Base-by-base conservation (phyloP, 1,284 basidiomycete genomes). In the Apiotrichum brassicae region DNA sequence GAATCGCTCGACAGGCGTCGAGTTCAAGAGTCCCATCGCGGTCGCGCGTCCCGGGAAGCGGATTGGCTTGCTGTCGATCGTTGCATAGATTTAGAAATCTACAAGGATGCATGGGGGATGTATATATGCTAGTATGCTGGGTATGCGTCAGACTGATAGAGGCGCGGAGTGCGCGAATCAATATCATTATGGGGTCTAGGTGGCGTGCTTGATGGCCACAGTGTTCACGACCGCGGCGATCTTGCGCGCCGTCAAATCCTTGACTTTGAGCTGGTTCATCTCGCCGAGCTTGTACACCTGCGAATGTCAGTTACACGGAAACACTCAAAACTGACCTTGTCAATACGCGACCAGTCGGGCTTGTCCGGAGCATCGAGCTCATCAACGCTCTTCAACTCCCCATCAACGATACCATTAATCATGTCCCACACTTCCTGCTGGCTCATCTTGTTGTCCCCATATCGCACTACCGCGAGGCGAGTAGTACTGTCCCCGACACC, bases 131-230 rank as follows among this genome's bases (percentile, higher is more conserved):
- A 52, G n/a, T n/a, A n/a, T 53, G 46, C 51, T n/a, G 48, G 48
- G 45, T 54, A 54, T 53, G 7, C n/a, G 18, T 14, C 26, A 30
- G 14, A 6, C 11, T 30, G 28, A 30, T 30, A 14, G 28, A 11
- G 11, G 20, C 12, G 26, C 26, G 3, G n/a, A 2, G 3, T 18
- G 33, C 13, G 33, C 33, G 40, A 30, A 42, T 14, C 32, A 33
- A 11, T 35, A n/a, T 13, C 43, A 28, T 2, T 34, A 35, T 20
- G 40, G 40, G 40, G 40, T 18, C 28, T 57, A 75, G 39, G 66
- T 71, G 43, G 88, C 86, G 43, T 77, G 81, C 71, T 91, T 91
- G 79, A 86, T 85, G 39, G 87, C 87, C 13, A 89, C 85, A 16
- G 81, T 76, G 59, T 84, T 87, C 23, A 80, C 75, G 11, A 86